A percentile compares a stretch with the other conserved stretches of the same genome.
Evolutionary conservation across 2,329 filamentous ascomycete species (phyloP).

Genomic region (Pseudogymnoascus sp.): DNA sequence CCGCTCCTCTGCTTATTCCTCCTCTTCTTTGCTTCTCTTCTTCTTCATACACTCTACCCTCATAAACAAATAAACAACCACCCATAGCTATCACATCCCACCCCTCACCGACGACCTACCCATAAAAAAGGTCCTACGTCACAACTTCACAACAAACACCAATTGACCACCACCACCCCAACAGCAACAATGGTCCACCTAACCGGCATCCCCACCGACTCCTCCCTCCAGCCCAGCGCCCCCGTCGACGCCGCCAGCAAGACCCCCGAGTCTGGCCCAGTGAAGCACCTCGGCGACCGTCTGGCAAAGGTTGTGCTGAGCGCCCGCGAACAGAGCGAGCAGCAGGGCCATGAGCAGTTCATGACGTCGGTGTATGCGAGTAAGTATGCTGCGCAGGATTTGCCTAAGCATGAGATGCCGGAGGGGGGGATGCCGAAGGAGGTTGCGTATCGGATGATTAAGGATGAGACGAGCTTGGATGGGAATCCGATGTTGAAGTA

Average conservation of each 20-base stretch:
- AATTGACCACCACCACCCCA: not conserved
- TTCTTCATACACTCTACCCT: not conserved
- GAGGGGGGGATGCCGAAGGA: slow-evolving; percentile 84
- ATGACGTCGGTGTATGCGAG: slow-evolving; percentile 66
- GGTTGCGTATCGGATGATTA: slow-evolving; percentile 94
- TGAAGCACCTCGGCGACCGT: slow-evolving; percentile 29
- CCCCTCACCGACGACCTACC: not conserved
- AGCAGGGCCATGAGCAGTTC: slow-evolving; percentile 12
- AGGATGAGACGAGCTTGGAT: slow-evolving; percentile 85
- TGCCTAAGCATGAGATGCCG: slow-evolving; percentile 80
- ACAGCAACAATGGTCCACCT: slow-evolving; percentile 41
- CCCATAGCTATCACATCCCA: not conserved
- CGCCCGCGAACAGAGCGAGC: not conserved
- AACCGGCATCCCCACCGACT: slow-evolving; percentile 31
- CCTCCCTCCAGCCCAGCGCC: slow-evolving; percentile 20
- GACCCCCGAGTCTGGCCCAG: slow-evolving; percentile 9
- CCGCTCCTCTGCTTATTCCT: not conserved
- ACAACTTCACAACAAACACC: not conserved
- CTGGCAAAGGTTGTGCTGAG: slow-evolving; percentile 39
- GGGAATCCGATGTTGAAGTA: slow-evolving; percentile 83
- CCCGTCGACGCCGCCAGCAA: slow-evolving; percentile 30
- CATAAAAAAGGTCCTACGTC: not conserved
- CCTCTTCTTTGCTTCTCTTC: not conserved
- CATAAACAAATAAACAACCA: no score
- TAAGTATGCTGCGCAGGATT: slow-evolving; percentile 68